Evolutionary conservation across 441 rosid species (phyloP), one percentile per base, ranked within the genome.

Genomic region (Mallotus repandus): DNA sequence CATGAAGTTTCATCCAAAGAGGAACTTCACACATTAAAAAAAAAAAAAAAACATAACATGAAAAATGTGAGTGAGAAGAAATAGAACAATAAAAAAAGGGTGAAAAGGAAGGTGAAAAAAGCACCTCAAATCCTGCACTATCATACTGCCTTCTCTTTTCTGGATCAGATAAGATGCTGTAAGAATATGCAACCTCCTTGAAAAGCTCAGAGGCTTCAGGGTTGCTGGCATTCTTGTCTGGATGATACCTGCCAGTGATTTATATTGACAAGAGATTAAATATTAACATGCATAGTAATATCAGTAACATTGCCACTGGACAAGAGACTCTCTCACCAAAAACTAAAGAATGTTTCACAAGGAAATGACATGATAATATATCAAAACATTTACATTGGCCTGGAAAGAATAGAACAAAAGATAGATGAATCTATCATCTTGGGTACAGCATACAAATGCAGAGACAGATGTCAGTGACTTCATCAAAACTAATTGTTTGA

Each of bases 111-210:
- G 18, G 50, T 38, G 13, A 68, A 56, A 68, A 62, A 74, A 19
- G 76, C 73, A 95, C 99, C 97, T 93, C 98, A 80, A 96, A 96
- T 50, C 98, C 99, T 14, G 92, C 94, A 76, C 81, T 93, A 79
- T 96, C 98, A 68, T 91, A 96, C 66, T 96, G 98, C 81, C 98
- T 93, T 81, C 95, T 89, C 86, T 96, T 96, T 78, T 96, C 99
- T 49, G 98, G 98, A 66, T 93, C 99, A 69, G 99, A 90, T 81
- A 96, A 86, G 76, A 96, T 93, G 83, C 93, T 91, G 80, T 95
- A 95, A 0, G 99, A 95, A 86, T 86, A 95, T 49, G 98, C 98
- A 77, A 91, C 99, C 84, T 95, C 99, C 84, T 93, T 93, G 80
- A 95, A 95, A 70, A 79, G 89, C 49, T 95, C 99, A 19, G 98